phyloP scores from a whole-genome alignment of 2,329 filamentous ascomycete genomes.

The Myriosclerotinia curreyana region DNA sequence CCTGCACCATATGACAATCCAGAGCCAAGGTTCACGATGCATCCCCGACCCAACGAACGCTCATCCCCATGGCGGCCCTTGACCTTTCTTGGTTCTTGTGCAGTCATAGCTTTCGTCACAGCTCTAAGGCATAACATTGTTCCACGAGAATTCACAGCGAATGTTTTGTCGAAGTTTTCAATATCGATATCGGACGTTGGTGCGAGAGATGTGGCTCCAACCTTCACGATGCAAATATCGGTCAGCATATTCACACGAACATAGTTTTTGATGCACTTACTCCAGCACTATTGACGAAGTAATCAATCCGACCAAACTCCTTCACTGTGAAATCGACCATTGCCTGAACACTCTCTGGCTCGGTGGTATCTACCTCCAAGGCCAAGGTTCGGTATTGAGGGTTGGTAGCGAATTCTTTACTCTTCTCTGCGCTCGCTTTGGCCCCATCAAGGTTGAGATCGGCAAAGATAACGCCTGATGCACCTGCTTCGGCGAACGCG shows the following conservation, averaged over 20 bases:
- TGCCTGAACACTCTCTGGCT: constrained; percentile 28
- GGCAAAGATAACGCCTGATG: constrained; percentile 32
- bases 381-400: constrained; percentile 31
- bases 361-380: constrained; percentile 35
- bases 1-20: constrained; percentile 25
- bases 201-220: background rate
- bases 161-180: constrained; percentile 33
- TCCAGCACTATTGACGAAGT: constrained; percentile 52
- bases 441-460: constrained; percentile 32
- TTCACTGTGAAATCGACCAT: constrained; percentile 41
- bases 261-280: too few species aligned
- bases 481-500: constrained; percentile 12
- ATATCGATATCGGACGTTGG: constrained; percentile 31
- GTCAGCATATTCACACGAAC: background rate
- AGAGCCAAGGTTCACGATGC: constrained; percentile 36
- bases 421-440: constrained; percentile 31
- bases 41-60: constrained; percentile 27
- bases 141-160: constrained; percentile 40
- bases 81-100: constrained; percentile 36
- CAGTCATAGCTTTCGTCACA: constrained; percentile 25
- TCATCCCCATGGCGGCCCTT: constrained; percentile 24
- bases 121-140: constrained; percentile 30
- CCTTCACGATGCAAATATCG: background rate
- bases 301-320: constrained; percentile 51
- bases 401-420: constrained; percentile 33